Evolutionary conservation across 768 basidiomycete genomes (phyloP), one percentile per base, ranked within the genome.

Genomic region (Collybia sp.): DNA sequence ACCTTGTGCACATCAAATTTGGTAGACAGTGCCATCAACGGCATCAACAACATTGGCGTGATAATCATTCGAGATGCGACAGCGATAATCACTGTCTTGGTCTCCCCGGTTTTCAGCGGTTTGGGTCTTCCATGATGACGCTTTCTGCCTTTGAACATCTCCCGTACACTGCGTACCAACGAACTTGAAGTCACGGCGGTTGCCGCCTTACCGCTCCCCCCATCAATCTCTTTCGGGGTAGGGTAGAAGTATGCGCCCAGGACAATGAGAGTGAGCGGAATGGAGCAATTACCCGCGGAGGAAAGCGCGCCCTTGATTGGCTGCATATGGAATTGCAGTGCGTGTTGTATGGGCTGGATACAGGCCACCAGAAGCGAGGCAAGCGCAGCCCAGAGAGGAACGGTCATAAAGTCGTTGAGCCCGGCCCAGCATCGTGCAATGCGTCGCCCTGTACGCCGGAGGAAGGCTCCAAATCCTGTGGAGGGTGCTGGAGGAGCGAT

Each of bases 211-310:
- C 20, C n/a, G 6, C n/a, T 42, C 10, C 19, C 33, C 30, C 13
- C 43, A 20, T 48, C 40, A 42, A 43, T 34, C 30, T 45, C 39
- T 42, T 55, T 46, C 2, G 67, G 65, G 5, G 72, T 68, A 0
- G 68, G 69, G 61, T 82, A 86, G 66, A 95, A 95, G 71, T 94
- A 97, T 12, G 88, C 93, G 10, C 94, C 94, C 36, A 97, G 82
- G 5, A 96, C 92, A 46, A 97, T 75, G 18, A 96, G 70, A 2
- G 94, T 97, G 19, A 97, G 58, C 0, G 94, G 95, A 49, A 97
- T 85, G 9, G 85, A 83, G 49, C 89, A 91, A 49, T 75, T 80
- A 1, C 92, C 89, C 1, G 85, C 82, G 11, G 70, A 67, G 1
- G 68, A 71, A 41, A 93, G 63, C 0, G 89, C 85, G 20, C 82